Evolutionary conservation across 345 rosid genomes (phyloP).

Genomic region (Pistacia integerrima): DNA sequence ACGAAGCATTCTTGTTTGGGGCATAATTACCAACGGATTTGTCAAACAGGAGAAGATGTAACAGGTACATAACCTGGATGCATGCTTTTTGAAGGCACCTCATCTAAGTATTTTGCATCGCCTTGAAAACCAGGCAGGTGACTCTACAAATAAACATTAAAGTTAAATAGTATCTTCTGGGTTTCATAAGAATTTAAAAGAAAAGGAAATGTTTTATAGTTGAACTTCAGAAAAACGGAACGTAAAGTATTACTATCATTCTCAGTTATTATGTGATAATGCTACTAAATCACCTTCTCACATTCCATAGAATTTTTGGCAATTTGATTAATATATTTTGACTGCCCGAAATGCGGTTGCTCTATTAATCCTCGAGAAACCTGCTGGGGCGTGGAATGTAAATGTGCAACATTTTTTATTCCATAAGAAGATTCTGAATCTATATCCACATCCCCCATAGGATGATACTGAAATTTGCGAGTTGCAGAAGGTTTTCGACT

Average conservation of each 20-base stretch:
- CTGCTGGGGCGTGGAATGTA: conserved; percentile 35
- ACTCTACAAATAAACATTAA: conserved; percentile 35
- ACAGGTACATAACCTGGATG: conserved; percentile 41
- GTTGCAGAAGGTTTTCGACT: conserved; percentile 45
- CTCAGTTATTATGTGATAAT: neutral
- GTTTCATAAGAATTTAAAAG: neutral
- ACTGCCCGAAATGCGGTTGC: conserved; percentile 34
- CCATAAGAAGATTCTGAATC: conserved; percentile 49
- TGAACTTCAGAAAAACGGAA: neutral
- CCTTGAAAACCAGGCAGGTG: conserved; percentile 41
- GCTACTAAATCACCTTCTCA: conserved; percentile 50
- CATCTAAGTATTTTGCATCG: conserved; percentile 40
- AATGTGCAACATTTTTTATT: conserved; percentile 35
- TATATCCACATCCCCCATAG: conserved; percentile 80
- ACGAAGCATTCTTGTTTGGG: conserved; percentile 41
- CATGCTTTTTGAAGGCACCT: conserved; percentile 35
- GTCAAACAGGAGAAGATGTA: conserved; percentile 41
- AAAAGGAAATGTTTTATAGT: neutral
- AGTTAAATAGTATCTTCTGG: conserved; percentile 7
- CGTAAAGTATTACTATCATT: neutral
- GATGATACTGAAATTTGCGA: conserved; percentile 89
- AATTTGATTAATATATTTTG: conserved; percentile 42
- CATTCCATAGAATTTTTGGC: conserved; percentile 38
- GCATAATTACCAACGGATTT: conserved; percentile 40
- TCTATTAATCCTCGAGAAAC: conserved; percentile 38